Evolutionary conservation across 768 basidiomycete genomes (phyloP).

Genomic region (Boletellus ananas): DNA sequence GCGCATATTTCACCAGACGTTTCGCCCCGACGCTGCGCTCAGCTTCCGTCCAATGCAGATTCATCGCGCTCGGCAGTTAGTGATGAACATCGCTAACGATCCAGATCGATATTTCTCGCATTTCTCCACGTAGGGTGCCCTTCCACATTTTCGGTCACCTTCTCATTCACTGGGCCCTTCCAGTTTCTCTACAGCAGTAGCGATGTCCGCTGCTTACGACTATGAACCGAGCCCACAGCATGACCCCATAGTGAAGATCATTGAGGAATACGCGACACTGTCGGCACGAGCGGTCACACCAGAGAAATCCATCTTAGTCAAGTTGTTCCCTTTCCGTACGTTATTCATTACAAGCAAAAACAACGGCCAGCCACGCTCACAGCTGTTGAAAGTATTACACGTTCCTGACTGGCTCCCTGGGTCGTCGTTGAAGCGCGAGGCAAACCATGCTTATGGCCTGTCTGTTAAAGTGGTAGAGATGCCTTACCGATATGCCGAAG

Average conservation of each 20-base stretch:
- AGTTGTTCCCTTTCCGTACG: constrained; percentile 10
- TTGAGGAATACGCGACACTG: neutral
- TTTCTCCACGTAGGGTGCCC: neutral
- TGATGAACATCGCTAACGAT: neutral
- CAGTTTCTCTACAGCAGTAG: constrained; percentile 5
- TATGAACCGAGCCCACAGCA: constrained; percentile 3
- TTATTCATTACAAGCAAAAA: neutral
- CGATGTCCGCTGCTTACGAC: constrained; percentile 3
- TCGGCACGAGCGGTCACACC: neutral
- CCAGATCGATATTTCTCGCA: neutral
- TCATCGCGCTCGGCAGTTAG: neutral
- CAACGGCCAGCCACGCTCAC: constrained; percentile 1
- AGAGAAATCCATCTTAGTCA: neutral
- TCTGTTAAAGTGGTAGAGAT: neutral
- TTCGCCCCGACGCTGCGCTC: constrained; percentile 5
- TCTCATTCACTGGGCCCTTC: neutral
- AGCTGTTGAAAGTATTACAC: constrained; percentile 15
- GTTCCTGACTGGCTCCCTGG: constrained; percentile 23
- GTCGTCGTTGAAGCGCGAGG: constrained; percentile 1
- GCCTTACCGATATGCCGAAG: constrained; percentile 5
- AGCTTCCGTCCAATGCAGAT: constrained; percentile 6
- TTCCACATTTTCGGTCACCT: neutral
- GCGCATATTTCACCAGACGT: constrained; percentile 11
- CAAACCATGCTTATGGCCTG: neutral
- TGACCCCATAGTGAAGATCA: constrained; percentile 4